These are phyloP conservation scores for Gossypium rotundifolium DNA, from an alignment of 345 rosid genomes.

Conservation along the genomic window DNA sequence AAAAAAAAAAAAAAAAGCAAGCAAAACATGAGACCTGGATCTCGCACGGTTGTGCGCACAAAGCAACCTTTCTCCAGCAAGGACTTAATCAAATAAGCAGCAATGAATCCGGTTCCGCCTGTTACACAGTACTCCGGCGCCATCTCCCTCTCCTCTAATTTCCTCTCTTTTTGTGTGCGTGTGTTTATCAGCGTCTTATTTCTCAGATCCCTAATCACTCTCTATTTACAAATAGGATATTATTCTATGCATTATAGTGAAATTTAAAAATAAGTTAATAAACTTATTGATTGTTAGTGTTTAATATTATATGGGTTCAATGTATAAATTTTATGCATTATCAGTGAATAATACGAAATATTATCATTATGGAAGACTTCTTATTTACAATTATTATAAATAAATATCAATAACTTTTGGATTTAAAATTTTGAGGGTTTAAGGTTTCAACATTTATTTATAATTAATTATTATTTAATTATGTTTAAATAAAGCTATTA, in stretches of 20 bases:
- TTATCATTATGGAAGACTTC: rapidly evolving
- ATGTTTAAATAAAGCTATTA: too few species aligned
- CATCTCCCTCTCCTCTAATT: constrained; percentile 30
- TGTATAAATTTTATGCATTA: rapidly evolving
- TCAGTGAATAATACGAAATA: too few species aligned
- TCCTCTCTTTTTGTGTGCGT: not conserved
- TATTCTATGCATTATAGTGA: too few species aligned
- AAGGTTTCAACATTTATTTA: too few species aligned
- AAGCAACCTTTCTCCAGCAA: constrained; percentile 58
- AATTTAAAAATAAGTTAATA: too few species aligned
- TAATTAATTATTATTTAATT: too few species aligned
- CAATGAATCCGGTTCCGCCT: constrained; percentile 90
- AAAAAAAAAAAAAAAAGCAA: not conserved
- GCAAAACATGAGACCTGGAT: constrained; percentile 45
- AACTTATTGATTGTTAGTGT: too few species aligned
- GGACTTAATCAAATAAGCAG: constrained; percentile 58
- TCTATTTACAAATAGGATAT: too few species aligned
- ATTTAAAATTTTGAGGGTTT: too few species aligned
- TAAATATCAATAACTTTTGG: too few species aligned
- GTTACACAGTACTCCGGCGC: constrained; percentile 71
- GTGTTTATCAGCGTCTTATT: not conserved
- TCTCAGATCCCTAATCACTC: not conserved
- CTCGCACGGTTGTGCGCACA: constrained; percentile 68
- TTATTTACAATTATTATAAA: too few species aligned
- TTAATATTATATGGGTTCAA: too few species aligned